These are phyloP conservation scores for Colletotrichum chlorophyti DNA, from an alignment of 2,329 filamentous ascomycete genomes.

Conservation along the genomic window DNA sequence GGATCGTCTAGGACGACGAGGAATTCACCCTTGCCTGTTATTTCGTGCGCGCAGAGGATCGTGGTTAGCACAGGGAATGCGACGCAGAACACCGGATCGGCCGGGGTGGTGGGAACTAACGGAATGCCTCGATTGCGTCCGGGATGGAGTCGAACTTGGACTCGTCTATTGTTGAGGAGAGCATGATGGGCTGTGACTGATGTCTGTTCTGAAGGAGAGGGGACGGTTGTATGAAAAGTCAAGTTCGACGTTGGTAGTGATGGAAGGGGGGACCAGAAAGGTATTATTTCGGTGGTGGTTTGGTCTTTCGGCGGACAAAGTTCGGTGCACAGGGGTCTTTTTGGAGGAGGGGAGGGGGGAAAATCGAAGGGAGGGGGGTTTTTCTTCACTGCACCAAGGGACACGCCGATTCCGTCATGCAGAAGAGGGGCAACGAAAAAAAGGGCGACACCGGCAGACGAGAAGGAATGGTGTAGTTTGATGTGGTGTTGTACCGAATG, in stretches of 20 bases:
- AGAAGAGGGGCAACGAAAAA: not conserved
- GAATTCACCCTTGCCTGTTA: slow-evolving; percentile 86
- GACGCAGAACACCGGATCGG: too few relatives aligned
- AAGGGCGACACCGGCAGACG: slow-evolving; percentile 3
- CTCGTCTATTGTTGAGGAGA: slow-evolving; percentile 55
- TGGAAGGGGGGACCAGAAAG: not conserved
- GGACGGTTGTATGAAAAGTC: not conserved
- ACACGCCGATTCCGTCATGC: slow-evolving; percentile 22
- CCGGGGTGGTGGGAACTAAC: slow-evolving; percentile 58
- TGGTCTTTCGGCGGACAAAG: slow-evolving; percentile 5
- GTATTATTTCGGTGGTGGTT: slow-evolving; percentile 1
- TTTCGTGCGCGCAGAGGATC: not conserved
- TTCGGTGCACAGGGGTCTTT: not conserved
- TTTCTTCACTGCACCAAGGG: slow-evolving; percentile 10
- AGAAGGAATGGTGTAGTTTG: not conserved
- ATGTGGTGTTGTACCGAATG: too few relatives aligned
- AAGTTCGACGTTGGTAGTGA: not conserved
- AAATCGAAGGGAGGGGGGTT: too few relatives aligned
- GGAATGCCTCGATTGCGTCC: slow-evolving; percentile 68
- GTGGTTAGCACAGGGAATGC: too few relatives aligned
- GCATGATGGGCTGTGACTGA: slow-evolving; percentile 46
- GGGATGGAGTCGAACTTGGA: slow-evolving; percentile 70
- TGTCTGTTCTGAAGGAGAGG: not conserved
- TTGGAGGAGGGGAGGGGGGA: too few relatives aligned
- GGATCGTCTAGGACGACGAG: slow-evolving; percentile 94